Percentiles rank a stretch among this genome's conserved stretches.
phyloP scores from a whole-genome alignment of 2,329 filamentous ascomycete species.

The Berkeleyomyces rouxiae region DNA sequence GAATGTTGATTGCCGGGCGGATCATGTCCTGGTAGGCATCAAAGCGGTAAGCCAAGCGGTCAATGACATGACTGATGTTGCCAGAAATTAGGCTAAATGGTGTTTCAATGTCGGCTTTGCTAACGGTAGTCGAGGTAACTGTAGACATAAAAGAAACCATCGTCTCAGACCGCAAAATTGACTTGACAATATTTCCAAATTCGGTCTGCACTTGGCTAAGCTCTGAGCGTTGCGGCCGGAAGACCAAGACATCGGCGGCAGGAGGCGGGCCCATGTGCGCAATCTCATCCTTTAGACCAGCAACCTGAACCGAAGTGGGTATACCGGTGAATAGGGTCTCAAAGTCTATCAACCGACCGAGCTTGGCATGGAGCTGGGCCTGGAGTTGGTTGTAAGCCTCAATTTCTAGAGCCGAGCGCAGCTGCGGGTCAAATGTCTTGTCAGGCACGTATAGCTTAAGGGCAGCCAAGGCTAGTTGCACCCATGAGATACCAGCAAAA shows the following conservation, averaged over 20 bases:
- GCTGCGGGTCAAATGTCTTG: constrained; percentile 66
- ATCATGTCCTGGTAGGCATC: constrained; percentile 75
- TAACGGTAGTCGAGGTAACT: constrained; percentile 12
- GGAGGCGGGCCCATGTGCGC: constrained; percentile 48
- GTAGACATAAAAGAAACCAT: constrained; percentile 16
- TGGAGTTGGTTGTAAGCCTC: constrained; percentile 39
- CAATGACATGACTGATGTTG: constrained; percentile 50
- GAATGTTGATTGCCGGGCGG: constrained; percentile 57
- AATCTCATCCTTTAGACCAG: constrained; percentile 46
- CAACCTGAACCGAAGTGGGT: constrained; percentile 46
- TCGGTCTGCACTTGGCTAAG: constrained; percentile 63
- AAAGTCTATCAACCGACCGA: constrained; percentile 46
- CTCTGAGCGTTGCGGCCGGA: constrained; percentile 51
- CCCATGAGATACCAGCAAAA: constrained; percentile 44
- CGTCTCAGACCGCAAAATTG: constrained; percentile 33
- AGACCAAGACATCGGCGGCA: constrained; percentile 46
- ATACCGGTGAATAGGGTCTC: constrained; percentile 53
- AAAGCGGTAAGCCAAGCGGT: constrained; percentile 52
- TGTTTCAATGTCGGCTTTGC: constrained; percentile 21
- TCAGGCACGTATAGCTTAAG: constrained; percentile 74
- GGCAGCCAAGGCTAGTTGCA: constrained; percentile 56
- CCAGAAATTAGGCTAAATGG: constrained; percentile 35
- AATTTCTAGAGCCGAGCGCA: constrained; percentile 48
- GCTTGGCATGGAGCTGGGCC: constrained; percentile 35
- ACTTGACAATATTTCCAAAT: constrained; percentile 58